phyloP scores from a whole-genome alignment of 495 filamentous ascomycete species.

The Aspergillus hancockii region DNA sequence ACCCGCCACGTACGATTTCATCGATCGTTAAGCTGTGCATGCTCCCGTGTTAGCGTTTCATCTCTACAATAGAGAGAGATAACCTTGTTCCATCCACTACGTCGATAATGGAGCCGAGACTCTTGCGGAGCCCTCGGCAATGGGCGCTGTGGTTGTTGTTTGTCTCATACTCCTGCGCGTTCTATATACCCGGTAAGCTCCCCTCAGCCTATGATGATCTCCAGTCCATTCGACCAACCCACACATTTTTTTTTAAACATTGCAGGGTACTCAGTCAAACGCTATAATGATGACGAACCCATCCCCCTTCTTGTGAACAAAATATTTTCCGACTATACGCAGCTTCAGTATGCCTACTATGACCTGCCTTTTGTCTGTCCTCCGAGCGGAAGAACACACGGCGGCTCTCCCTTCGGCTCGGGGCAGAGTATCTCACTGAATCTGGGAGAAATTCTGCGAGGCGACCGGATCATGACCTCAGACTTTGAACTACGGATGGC shows the following conservation, averaged over 20 bases:
- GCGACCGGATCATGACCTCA: slow-evolving; percentile 85
- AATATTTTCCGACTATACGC: slow-evolving; percentile 88
- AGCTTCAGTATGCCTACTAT: slow-evolving; percentile 91
- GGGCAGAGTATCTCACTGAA: slow-evolving; percentile 84
- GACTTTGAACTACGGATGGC: slow-evolving; percentile 86
- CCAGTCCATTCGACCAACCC: slow-evolving; percentile 23
- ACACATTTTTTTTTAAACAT: neutral
- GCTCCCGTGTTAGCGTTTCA: slow-evolving; percentile 18
- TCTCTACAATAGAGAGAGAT: slow-evolving; percentile 22
- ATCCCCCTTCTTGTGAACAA: slow-evolving; percentile 94
- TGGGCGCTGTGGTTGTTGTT: slow-evolving; percentile 42
- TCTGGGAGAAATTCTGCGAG: slow-evolving; percentile 88
- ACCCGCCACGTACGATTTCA: slow-evolving; percentile 22
- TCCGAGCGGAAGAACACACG: slow-evolving; percentile 67
- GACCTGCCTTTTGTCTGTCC: slow-evolving; percentile 92
- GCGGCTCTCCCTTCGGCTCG: slow-evolving; percentile 70
- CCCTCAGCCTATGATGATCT: neutral
- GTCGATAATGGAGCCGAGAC: slow-evolving; percentile 29
- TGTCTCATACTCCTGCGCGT: slow-evolving; percentile 55
- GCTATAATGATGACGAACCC: slow-evolving; percentile 75
- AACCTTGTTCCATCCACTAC: slow-evolving; percentile 30
- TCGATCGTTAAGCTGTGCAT: slow-evolving; percentile 19
- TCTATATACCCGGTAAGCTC: slow-evolving; percentile 75
- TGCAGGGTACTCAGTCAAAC: slow-evolving; percentile 73
- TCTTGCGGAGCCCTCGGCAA: slow-evolving; percentile 23